These are phyloP conservation scores for Cystobasidiaceae sp. DNA, from an alignment of 1,284 basidiomycete genomes.

Conservation along the genomic window DNA sequence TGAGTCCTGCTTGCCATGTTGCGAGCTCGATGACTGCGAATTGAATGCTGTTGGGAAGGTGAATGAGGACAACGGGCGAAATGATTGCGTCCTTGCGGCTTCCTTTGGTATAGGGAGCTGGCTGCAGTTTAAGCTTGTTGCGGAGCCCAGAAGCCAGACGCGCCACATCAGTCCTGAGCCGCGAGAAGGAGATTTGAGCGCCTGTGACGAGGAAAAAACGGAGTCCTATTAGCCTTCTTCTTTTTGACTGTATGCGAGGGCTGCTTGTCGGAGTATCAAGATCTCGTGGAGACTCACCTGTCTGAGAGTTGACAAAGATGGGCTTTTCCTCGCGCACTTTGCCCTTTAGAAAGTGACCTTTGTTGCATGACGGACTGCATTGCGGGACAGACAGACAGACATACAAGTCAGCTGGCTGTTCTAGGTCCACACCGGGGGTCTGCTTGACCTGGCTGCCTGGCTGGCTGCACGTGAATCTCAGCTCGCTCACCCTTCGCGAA, in stretches of 20 bases:
- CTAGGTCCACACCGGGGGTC: background rate
- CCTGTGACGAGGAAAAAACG: background rate
- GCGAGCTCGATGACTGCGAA: slow-evolving; percentile 46
- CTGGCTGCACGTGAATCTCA: background rate
- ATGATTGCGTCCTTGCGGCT: slow-evolving; percentile 1
- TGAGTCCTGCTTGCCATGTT: slow-evolving; percentile 35
- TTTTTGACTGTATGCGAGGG: too few relatives aligned
- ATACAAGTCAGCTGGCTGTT: background rate
- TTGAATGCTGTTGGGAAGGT: slow-evolving; percentile 47
- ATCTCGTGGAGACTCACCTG: too few relatives aligned
- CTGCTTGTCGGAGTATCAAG: too few relatives aligned
- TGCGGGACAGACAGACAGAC: background rate
- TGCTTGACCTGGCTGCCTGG: too few relatives aligned
- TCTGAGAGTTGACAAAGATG: slow-evolving; percentile 18
- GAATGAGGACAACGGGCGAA: slow-evolving; percentile 42
- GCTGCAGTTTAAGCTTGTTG: slow-evolving; percentile 1
- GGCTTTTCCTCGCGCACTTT: slow-evolving; percentile 22
- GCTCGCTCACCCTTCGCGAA: slow-evolving; percentile 18
- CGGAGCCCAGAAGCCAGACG: slow-evolving; percentile 5
- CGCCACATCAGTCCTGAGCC: slow-evolving; percentile 3
- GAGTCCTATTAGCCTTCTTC: too few relatives aligned
- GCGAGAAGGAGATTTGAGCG: background rate
- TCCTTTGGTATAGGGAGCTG: background rate
- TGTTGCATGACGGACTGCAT: slow-evolving; percentile 7
- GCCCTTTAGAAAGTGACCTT: slow-evolving; percentile 14